These are phyloP conservation scores for Agastache rugosa DNA, from an alignment of 257 asterid genomes.

Conservation along the genomic window DNA sequence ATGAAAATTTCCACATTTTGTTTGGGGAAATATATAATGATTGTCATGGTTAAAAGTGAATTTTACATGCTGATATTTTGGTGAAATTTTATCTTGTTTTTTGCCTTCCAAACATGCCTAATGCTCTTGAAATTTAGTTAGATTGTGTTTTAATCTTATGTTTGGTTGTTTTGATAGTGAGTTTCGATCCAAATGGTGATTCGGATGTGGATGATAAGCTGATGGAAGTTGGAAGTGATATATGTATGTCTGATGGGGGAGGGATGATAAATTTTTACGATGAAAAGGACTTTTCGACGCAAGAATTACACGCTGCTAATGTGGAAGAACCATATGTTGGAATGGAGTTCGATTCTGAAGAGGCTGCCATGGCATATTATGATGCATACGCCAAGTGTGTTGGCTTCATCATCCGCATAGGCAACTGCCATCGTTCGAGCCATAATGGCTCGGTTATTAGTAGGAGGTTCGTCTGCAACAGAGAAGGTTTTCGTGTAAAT, in stretches of 20 bases:
- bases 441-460: constrained; percentile 57
- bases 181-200: constrained; percentile 29
- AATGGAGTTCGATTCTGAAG: constrained; percentile 59
- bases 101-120: neutral
- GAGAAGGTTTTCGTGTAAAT: constrained; percentile 55
- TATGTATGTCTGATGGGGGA: constrained; percentile 34
- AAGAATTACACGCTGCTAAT: constrained; percentile 28
- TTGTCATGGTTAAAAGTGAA: neutral
- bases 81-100: constrained; percentile 14
- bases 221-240: constrained; percentile 33
- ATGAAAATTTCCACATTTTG: neutral
- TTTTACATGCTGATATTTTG: neutral
- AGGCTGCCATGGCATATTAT: constrained; percentile 56
- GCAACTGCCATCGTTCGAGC: constrained; percentile 58
- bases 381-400: constrained; percentile 47
- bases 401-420: constrained; percentile 61
- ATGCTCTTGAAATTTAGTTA: neutral
- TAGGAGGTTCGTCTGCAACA: constrained; percentile 56
- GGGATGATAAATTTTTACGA: constrained; percentile 30
- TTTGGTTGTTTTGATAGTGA: constrained; percentile 22
- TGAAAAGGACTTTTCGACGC: constrained; percentile 24
- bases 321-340: constrained; percentile 52
- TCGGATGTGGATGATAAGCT: constrained; percentile 36
- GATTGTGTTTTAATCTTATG: neutral
- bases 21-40: neutral